A percentile compares a stretch with the other conserved stretches of the same genome.
Evolutionary conservation across 768 basidiomycete genomes (phyloP).

Genomic region (Lentinus tigrinus): DNA sequence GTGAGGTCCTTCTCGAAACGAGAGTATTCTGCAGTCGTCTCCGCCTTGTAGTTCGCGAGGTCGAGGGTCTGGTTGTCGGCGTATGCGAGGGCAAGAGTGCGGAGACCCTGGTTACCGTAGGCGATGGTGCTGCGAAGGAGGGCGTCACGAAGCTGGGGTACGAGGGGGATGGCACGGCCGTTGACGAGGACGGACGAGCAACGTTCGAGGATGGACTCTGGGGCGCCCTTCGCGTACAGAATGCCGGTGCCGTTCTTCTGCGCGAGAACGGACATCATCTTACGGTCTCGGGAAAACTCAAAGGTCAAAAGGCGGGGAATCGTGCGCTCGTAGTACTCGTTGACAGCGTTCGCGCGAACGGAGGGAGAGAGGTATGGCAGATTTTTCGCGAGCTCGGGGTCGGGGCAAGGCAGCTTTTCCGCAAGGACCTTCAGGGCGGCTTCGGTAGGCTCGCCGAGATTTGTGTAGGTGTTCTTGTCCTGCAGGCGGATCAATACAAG

Average conservation of each 20-base stretch:
- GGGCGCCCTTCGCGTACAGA: conserved; percentile 93
- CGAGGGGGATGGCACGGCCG: conserved; percentile 63
- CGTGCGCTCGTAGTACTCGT: conserved; percentile 72
- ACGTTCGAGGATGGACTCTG: conserved; percentile 90
- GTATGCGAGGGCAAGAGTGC: conserved; percentile 91
- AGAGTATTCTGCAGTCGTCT: conserved; percentile 77
- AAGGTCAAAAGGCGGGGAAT: conserved; percentile 88
- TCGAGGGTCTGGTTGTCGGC: conserved; percentile 75
- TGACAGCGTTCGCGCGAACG: conserved; percentile 78
- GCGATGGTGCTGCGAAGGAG: conserved; percentile 65
- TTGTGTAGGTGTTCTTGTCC: conserved; percentile 78
- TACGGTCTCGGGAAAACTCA: conserved; percentile 97
- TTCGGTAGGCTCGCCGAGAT: conserved; percentile 96
- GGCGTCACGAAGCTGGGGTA: conserved; percentile 52
- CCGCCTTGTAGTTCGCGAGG: conserved; percentile 75
- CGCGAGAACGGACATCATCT: conserved; percentile 98
- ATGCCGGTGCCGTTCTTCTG: conserved; percentile 65
- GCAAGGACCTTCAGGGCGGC: conserved; percentile 93
- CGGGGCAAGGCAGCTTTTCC: conserved; percentile 86
- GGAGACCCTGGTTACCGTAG: conserved; percentile 81
- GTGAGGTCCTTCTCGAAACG: conserved; percentile 90
- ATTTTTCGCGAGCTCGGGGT: conserved; percentile 55
- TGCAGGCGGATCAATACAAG: conserved; percentile 27
- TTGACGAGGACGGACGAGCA: conserved; percentile 74
- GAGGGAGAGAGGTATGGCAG: conserved; percentile 55